phyloP scores from a whole-genome alignment of 2,329 filamentous ascomycete species.

The Colletotrichum viniferum region DNA sequence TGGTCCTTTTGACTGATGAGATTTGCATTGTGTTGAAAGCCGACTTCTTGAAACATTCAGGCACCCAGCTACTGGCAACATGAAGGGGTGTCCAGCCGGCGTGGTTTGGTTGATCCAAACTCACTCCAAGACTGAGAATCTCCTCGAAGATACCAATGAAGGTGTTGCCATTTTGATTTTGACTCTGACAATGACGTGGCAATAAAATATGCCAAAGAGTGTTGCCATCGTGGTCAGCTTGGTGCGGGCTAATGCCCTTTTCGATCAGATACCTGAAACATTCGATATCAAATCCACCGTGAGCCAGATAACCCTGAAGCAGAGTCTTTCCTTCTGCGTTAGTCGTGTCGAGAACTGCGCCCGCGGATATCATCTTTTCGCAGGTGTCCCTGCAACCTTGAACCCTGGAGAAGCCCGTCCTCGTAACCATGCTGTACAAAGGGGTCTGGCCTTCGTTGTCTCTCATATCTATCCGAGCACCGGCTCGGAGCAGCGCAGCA shows the following conservation, averaged over 20 bases:
- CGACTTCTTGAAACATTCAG: not conserved
- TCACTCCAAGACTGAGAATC: not conserved
- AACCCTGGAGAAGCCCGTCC: not conserved
- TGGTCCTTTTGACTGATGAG: not conserved
- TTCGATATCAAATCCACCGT: not conserved
- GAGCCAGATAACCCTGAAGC: not conserved
- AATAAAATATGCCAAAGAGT: not conserved
- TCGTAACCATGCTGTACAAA: not conserved
- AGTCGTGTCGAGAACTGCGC: not conserved
- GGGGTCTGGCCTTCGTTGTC: conserved; percentile 21
- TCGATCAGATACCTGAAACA: not conserved
- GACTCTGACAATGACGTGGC: not conserved
- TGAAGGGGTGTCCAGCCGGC: not conserved
- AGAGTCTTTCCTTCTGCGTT: not conserved
- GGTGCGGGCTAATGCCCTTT: not conserved
- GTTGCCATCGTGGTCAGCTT: not conserved
- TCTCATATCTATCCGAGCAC: conserved; percentile 18
- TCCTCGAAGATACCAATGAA: not conserved
- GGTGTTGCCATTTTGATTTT: not conserved
- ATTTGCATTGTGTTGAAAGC: not conserved
- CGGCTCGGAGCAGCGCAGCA: not conserved
- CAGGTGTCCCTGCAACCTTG: not conserved
- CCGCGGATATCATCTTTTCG: not conserved
- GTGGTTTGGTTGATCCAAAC: not conserved
- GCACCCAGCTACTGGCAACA: not conserved